Base-by-base conservation (phyloP, 2,329 filamentous ascomycete genomes). In the Leptographium wingfieldii region DNA sequence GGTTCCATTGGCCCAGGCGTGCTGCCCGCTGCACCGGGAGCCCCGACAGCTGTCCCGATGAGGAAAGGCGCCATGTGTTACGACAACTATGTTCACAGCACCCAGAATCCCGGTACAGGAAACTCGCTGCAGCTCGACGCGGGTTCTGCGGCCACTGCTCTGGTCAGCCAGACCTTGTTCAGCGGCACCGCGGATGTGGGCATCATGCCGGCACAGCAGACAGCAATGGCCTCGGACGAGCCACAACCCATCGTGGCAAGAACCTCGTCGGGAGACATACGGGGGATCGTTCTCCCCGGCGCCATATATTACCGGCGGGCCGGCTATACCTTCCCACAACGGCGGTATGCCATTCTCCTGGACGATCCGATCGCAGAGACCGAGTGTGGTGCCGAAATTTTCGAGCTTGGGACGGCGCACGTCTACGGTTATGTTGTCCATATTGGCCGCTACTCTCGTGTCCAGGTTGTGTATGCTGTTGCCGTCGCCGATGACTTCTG, bases 401-500 rank as follows among this genome's bases (percentile, higher is more conserved):
- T 60, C 33, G 51, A 58, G 16, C 10, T 43, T 7, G 40, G 3
- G 11, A 58, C 51, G 5, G 31, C 27, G 11, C 29, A 27, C 22
- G 14, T 27, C 27, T 25, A 38, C 10, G 59, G 59, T 5, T 57
- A 60, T 25, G 55, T 60, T 25, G 38, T 57, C 10, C 59, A 60
- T 16, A 27, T 60, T 16, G 48, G 4, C 2, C 16, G 25, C 3
- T 58, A 57, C 56, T 60, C 59, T n/a, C 59, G 55, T 16, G 38
- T 60, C 29, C 56, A 60, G 40, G 38, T 60, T 12, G 59, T 48
- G 3, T 60, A 58, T 43, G 52, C 57, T 7, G 56, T 58, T 19
- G 54, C 55, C 10, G 5, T 49, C 43, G 31, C 43, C 19, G 59
- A 60, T 31, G 31, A 31, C 10, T 6, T 49, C 40, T 58, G 35